phyloP scores from a whole-genome alignment of 305 asterid genomes.

The Fraxinus xanthoxyloides region DNA sequence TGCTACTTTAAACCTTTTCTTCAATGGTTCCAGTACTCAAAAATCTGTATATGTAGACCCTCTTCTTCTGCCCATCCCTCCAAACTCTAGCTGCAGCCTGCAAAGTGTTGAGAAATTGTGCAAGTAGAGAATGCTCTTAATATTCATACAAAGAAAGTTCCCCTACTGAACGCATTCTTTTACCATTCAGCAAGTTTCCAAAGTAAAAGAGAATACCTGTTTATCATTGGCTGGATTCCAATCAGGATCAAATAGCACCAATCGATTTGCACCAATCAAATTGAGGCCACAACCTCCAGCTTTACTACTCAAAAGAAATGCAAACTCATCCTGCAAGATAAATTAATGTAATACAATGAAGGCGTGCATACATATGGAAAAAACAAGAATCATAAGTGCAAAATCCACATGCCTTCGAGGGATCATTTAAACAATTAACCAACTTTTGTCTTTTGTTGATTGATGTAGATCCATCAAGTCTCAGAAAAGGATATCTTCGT shows the following conservation, averaged over 20 bases:
- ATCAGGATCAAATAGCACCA: constrained; percentile 96
- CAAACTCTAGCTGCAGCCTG: constrained; percentile 99
- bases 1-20: constrained; percentile 68
- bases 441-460: constrained; percentile 93
- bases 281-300: constrained; percentile 99
- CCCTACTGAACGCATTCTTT: constrained; percentile 11
- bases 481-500: constrained; percentile 87
- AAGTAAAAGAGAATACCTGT: constrained; percentile 51
- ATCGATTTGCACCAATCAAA: constrained; percentile 91
- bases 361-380: constrained; percentile 17
- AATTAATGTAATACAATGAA: constrained; percentile 17
- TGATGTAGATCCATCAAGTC: constrained; percentile 94
- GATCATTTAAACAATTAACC: constrained; percentile 87
- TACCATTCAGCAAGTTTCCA: constrained; percentile 11
- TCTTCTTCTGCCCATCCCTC: constrained; percentile 99
- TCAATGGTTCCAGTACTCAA: constrained; percentile 94
- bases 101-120: constrained; percentile 24
- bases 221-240: constrained; percentile 99
- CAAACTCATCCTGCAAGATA: constrained; percentile 82
- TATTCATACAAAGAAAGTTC: background rate
- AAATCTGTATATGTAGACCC: constrained; percentile 94
- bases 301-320: constrained; percentile 95
- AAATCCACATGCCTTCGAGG: constrained; percentile 54
- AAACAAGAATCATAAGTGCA: constrained; percentile 20
- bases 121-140: constrained; percentile 5